Evolutionary conservation across 345 rosid species (phyloP).

Genomic region (Acer saccharum): DNA sequence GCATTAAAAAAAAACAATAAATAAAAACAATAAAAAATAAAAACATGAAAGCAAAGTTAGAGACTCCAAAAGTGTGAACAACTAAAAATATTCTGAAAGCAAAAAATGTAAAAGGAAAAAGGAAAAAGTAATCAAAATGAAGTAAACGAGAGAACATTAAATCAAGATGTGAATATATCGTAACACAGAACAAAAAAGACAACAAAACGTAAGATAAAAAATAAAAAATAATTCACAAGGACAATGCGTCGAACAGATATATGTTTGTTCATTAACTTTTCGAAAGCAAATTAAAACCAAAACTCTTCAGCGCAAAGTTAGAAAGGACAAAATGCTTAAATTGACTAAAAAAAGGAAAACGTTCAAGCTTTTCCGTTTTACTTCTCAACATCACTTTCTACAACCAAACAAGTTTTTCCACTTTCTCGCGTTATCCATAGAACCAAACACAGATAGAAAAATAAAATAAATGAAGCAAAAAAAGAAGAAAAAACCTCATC

Average conservation of each 20-base stretch:
- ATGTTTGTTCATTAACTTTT: neutral
- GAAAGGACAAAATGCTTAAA: neutral
- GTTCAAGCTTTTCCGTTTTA: neutral
- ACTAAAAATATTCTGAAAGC: neutral
- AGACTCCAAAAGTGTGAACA: neutral
- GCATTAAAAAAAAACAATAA: neutral
- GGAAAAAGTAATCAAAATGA: neutral
- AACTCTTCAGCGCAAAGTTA: neutral
- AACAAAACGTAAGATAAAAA: neutral
- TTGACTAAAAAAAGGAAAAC: neutral
- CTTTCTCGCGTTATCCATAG: neutral
- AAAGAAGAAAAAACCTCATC: slow-evolving; percentile 58
- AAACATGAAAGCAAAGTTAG: neutral
- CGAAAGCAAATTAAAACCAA: neutral
- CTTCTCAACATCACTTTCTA: slow-evolving; percentile 1
- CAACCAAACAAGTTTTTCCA: neutral
- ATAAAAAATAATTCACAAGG: neutral
- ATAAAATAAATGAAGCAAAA: neutral
- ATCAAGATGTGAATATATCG: neutral
- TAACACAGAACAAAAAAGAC: neutral
- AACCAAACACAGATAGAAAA: neutral
- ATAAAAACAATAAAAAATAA: neutral
- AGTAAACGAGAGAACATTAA: neutral
- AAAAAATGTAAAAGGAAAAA: neutral
- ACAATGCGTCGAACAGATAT: neutral